Percentiles rank a stretch among this genome's conserved stretches.
Conservation (phyloP, 345 rosid genomes). For the Eucalyptus pumila region DNA sequence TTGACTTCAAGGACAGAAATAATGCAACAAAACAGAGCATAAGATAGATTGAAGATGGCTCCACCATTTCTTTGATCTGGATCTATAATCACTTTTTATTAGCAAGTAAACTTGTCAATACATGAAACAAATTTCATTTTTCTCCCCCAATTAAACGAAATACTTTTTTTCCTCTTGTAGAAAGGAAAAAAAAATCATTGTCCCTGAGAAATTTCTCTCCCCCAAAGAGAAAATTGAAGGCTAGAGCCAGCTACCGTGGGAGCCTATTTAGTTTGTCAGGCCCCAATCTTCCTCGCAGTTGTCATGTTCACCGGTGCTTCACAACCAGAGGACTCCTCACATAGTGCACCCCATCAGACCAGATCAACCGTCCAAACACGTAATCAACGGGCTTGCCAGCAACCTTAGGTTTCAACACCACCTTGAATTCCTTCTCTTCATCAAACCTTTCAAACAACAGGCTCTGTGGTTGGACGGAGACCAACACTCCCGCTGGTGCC, state of each 20-base stretch:
- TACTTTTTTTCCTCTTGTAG: too few relatives aligned
- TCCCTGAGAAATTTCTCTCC: background rate
- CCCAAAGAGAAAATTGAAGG: background rate
- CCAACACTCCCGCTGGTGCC: constrained; percentile 8
- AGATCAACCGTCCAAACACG: constrained; percentile 23
- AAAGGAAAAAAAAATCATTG: too few relatives aligned
- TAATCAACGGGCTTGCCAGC: background rate
- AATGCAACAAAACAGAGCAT: background rate
- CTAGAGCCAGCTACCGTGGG: background rate
- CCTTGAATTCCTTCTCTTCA: constrained; percentile 18
- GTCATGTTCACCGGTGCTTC: background rate
- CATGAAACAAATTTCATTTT: background rate
- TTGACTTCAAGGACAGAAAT: background rate
- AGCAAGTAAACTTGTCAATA: background rate
- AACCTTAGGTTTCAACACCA: background rate
- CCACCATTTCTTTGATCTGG: background rate
- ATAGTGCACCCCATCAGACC: constrained; percentile 36
- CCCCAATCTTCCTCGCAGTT: background rate
- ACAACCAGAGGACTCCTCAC: constrained; percentile 28
- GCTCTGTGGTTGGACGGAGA: constrained; percentile 1
- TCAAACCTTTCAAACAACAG: constrained; percentile 2
- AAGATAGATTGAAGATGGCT: background rate
- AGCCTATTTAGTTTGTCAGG: background rate
- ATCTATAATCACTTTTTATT: background rate
- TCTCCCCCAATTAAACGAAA: background rate